phyloP scores from a whole-genome alignment of 2,329 filamentous ascomycete genomes.

The Coleophoma crateriformis region DNA sequence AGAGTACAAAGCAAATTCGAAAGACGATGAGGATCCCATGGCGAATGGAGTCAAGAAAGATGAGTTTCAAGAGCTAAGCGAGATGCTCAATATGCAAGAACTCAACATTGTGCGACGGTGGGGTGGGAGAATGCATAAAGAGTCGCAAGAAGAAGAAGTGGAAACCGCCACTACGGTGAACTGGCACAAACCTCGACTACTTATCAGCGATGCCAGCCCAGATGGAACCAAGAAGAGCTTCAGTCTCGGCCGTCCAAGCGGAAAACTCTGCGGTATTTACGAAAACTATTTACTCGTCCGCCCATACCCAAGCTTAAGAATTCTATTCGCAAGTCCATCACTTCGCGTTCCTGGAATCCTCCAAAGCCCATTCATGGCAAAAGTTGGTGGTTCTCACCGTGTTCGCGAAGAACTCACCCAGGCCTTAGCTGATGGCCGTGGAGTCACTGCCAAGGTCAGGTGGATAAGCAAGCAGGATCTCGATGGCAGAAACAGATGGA shows the following conservation, averaged over 20 bases:
- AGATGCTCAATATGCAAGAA: constrained; percentile 66
- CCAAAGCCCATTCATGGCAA: constrained; percentile 50
- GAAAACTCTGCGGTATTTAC: constrained; percentile 36
- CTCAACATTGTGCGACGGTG: constrained; percentile 56
- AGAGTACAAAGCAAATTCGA: constrained; percentile 24
- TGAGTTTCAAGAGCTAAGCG: constrained; percentile 59
- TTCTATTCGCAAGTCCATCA: constrained; percentile 64
- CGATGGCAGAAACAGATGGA: constrained; percentile 62
- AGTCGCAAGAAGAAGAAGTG: constrained; percentile 37
- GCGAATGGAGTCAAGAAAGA: constrained; percentile 36
- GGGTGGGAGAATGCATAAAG: constrained; percentile 58
- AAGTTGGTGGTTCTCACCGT: constrained; percentile 43
- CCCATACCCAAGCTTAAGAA: constrained; percentile 58
- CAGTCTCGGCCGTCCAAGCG: constrained; percentile 14
- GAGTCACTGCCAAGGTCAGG: constrained; percentile 69
- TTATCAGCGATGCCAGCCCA: constrained; percentile 30
- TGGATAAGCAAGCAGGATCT: constrained; percentile 52
- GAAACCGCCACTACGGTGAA: constrained; percentile 26
- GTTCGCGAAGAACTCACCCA: constrained; percentile 42
- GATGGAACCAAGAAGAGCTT: constrained; percentile 10
- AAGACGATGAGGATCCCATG: constrained; percentile 22
- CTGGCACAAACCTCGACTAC: constrained; percentile 35
- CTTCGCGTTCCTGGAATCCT: constrained; percentile 63
- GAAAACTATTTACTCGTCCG: constrained; percentile 59
- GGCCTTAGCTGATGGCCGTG: constrained; percentile 63